Conservation (phyloP, 345 rosid genomes). For the Anastatica hierochuntica region DNA sequence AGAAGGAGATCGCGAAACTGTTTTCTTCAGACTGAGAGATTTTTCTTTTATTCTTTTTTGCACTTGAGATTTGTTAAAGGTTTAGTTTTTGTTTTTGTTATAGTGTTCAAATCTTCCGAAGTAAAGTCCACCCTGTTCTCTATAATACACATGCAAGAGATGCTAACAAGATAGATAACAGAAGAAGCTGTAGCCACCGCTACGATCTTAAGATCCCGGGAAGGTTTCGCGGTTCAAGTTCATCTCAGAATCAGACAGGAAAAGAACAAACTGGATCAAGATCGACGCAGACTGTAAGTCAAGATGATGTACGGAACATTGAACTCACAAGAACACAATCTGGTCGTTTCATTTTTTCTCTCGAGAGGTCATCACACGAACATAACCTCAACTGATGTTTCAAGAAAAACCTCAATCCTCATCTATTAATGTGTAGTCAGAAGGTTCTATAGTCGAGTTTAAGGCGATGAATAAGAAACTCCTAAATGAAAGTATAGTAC, state of each 20-base stretch:
- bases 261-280: constrained; percentile 24
- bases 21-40: too few species aligned
- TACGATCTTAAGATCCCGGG: not conserved
- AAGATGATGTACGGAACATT: not conserved
- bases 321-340: too few species aligned
- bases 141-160: constrained; percentile 7
- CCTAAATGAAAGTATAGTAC: too few species aligned
- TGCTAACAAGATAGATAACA: not conserved
- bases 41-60: too few species aligned
- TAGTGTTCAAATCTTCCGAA: constrained; percentile 13
- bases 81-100: constrained; percentile 11
- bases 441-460: not conserved
- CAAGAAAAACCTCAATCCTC: not conserved
- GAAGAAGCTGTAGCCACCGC: constrained; percentile 1
- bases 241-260: not conserved
- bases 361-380: constrained; percentile 1
- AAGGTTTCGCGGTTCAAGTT: not conserved
- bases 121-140: constrained; percentile 25
- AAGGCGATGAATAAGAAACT: constrained; percentile 1
- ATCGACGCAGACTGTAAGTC: constrained; percentile 24
- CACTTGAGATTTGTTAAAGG: too few species aligned
- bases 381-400: not conserved
- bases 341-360: not conserved
- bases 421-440: not conserved
- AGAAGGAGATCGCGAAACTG: too few species aligned